Base-by-base conservation (phyloP, 768 basidiomycete genomes). In the Obba rivulosa region DNA sequence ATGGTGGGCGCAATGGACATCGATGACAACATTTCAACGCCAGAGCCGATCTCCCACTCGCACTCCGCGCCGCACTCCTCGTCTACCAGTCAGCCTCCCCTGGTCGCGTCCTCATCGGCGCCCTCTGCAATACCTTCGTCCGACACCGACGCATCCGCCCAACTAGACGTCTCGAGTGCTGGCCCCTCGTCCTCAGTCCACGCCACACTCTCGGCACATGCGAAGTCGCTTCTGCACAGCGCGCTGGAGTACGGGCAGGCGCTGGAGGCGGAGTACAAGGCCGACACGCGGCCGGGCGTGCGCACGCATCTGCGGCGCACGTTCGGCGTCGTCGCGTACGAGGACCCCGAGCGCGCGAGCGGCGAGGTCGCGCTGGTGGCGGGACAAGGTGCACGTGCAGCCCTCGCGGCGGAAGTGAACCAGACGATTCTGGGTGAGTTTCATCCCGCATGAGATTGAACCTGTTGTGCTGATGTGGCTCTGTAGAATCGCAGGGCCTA, bases 281-380 rank as follows among this genome's bases (percentile, higher is more conserved):
- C 68, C 25, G 83, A 87, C 56, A 59, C 65, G 24, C 76, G 89
- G 20, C 69, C 79, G 1, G 80, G 81, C 56, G 77, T 92, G 25
- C 77, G 80, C 46, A 70, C 74, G 13, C 70, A 87, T 41, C 80
- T 89, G 62, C 81, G 81, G 59, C 77, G 80, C 46, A 86, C 90
- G 8, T 86, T 89, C 52, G 80, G 83, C 22, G 81, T 92, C 48
- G 78, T 92, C 50, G 87, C 89, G 34, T 92, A 81, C 62, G 78
- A 83, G 37, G 82, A 89, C 62, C 89, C 88, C 18, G 64, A 79
- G 50, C 77, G 76, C 48, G 83, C 77, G 5, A 80, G 79, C 3
- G 84, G 84, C 11, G 74, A 79, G 25, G 77, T 80, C 14, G 78
- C 81, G 17, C 80, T 79, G 53, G 75, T 88, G 18, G 87, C 80